Base-by-base conservation (phyloP, 768 basidiomycete genomes). In the Termitomyces sp. region DNA sequence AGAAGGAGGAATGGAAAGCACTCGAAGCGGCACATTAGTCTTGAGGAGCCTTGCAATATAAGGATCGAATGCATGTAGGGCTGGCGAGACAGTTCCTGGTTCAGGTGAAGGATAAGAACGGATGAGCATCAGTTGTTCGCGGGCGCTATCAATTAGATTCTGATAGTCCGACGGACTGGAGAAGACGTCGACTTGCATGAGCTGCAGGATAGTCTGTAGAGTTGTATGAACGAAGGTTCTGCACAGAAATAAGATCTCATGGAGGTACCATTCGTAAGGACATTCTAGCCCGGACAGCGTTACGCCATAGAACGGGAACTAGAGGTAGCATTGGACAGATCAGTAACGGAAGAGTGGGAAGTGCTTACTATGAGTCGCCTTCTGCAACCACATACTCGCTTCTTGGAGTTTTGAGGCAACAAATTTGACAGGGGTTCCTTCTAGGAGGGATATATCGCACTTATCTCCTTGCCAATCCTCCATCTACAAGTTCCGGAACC, bases 381-480 rank as follows among this genome's bases (percentile, higher is more conserved):
- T 69, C 5, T 75, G 70, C 5, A 94, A 69, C 89, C 91, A 94
- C 25, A 69, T 63, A 14, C 79, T 76, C 0, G 91, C 89, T 12
- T 82, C 79, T 45, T 91, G 86, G 15, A 94, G 71, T 57, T 78
- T 75, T 17, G 76, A 71, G 7, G 88, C 60, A 31, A 91, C 72
- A 59, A 81, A 79, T 51, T 77, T 76, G 17, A 83, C 81, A 17
- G 85, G 80, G 32, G 87, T 71, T 7, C 81, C 79, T 73, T 95
- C 91, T 10, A 87, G 77, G 5, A 96, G 76, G 0, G 86, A 83
- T 0, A 96, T 80, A 20, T 93, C 93, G 66, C 87, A 89, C 74
- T 94, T 95, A 64, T 97, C 94, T 60, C 89, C 82, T 71, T 93
- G 91, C 87, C 91, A 93, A 67, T 94, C 92, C 78, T 94, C 93